These are phyloP conservation scores for Hymenochaete sp. DNA, from an alignment of 1,284 basidiomycete genomes.

Conservation along the genomic window DNA sequence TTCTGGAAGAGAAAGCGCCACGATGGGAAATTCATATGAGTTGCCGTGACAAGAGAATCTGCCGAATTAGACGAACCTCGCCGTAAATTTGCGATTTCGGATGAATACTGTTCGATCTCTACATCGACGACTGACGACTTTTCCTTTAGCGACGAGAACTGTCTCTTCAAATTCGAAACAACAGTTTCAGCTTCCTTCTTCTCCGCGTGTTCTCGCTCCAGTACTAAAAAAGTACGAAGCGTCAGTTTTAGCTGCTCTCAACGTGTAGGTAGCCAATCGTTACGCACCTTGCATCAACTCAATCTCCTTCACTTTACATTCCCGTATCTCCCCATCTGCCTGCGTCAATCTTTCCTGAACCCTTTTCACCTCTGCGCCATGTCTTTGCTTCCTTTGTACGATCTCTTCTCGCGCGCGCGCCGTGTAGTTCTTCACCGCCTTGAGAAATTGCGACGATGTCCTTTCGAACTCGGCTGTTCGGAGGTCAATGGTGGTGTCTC, in stretches of 20 bases:
- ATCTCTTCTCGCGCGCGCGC: slow-evolving; percentile 55
- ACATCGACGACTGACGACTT: slow-evolving; percentile 47
- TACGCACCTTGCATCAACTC: slow-evolving; percentile 53
- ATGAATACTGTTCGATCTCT: slow-evolving; percentile 63
- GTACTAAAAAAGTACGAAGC: slow-evolving; percentile 31
- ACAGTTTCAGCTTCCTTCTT: slow-evolving; percentile 57
- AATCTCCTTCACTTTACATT: slow-evolving; percentile 65
- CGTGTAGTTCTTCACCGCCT: slow-evolving; percentile 60
- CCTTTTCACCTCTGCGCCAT: slow-evolving; percentile 51
- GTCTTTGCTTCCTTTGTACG: slow-evolving; percentile 46
- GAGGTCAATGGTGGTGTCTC: slow-evolving; percentile 57
- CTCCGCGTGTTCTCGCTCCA: slow-evolving; percentile 64
- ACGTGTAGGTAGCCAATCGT: background rate
- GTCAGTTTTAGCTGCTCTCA: background rate
- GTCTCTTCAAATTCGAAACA: slow-evolving; percentile 52
- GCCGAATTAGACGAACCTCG: slow-evolving; percentile 40
- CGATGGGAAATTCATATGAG: background rate
- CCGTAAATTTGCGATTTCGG: slow-evolving; percentile 45
- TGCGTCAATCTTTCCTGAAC: slow-evolving; percentile 45
- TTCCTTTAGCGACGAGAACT: slow-evolving; percentile 51
- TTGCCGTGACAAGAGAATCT: background rate
- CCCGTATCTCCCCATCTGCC: slow-evolving; percentile 56
- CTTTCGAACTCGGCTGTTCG: slow-evolving; percentile 50
- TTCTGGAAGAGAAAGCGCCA: slow-evolving; percentile 33
- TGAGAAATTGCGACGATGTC: slow-evolving; percentile 60